Evolutionary conservation across 148 eudicot species (phyloP), one percentile per base, ranked within the genome.

Genomic region (Rhododendron henanense): DNA sequence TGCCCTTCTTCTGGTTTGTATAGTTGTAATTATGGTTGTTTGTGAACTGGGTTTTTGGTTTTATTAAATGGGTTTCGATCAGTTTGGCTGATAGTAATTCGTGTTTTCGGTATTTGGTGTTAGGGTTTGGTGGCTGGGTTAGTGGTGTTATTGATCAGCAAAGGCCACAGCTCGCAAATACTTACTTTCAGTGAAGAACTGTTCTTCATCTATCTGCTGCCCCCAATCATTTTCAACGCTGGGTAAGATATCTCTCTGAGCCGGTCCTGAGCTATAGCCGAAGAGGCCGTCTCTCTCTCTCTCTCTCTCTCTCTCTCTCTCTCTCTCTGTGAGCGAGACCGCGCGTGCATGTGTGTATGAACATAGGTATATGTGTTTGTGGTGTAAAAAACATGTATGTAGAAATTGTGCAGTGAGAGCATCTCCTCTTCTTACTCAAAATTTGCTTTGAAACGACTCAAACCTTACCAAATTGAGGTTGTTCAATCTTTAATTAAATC

Each of bases 171-270:
- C 85, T 93, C 98, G 3, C 93, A 90, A 57, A 90, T 97, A 37
- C 89, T 97, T 51, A 94, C 91, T 61, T 97, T 97, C 88, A 91
- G 91, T 83, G 99, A 97, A 88, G 99, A 97, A 86, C 88, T 97
- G 37, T 97, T 97, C 93, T 97, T 97, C 89, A 95, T 97, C 81
- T 97, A 97, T 90, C 82, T 97, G 86, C 93, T 97, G 65, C 99
- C 99, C 45, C 99, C 98, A 13, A 97, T 97, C 88, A 97, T 97
- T 33, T 97, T 97, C 85, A 97, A 97, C 91, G 99, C 99, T 47
- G 99, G 99, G 99, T 97, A 90, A 88, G 91, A 81, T 84, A 47
- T 67, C 61, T 5, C 7, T 55, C 7, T 18, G 61, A 55, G 61
- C 21, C 21, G 7, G 21, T 55, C 6, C 61, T 16, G 1, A 55